A percentile compares a stretch with the other conserved stretches of the same genome.
Evolutionary conservation across 352 stramenopile genomes (phyloP).

Genomic region (Globisporangium okanoganense): DNA sequence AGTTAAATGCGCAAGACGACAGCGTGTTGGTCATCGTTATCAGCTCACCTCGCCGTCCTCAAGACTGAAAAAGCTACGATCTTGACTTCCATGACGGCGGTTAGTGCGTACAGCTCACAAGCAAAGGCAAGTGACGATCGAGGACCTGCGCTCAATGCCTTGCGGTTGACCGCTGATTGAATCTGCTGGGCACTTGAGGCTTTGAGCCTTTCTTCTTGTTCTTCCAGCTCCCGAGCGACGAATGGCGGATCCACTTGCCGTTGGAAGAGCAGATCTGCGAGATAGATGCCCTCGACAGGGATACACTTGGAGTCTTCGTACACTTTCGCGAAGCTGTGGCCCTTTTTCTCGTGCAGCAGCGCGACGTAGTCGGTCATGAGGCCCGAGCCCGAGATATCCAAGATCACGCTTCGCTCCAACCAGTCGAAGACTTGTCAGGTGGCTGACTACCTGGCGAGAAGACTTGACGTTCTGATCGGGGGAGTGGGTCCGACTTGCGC

Average conservation of each 20-base stretch:
- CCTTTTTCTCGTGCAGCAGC: slow-evolving; percentile 12
- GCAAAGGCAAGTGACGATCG: no score
- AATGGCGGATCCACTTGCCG: slow-evolving; percentile 4
- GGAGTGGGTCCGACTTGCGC: neutral
- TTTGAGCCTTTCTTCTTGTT: neutral
- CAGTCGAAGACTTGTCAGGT: neutral
- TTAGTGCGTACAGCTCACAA: no score
- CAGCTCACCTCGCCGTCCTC: no score
- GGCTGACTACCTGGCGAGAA: neutral
- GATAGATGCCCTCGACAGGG: slow-evolving; percentile 13
- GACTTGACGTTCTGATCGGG: neutral
- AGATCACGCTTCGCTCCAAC: slow-evolving; percentile 14
- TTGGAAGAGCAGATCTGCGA: slow-evolving; percentile 6
- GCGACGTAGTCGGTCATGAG: slow-evolving; percentile 20
- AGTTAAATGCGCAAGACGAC: no score
- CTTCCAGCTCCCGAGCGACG: slow-evolving; percentile 8
- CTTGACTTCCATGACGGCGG: no score
- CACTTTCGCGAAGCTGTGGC: neutral
- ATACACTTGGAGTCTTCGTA: neutral
- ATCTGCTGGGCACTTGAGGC: no score
- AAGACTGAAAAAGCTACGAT: no score
- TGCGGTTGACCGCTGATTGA: no score
- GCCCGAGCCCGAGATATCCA: slow-evolving; percentile 15
- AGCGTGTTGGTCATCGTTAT: no score
- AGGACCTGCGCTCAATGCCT: no score